Conservation (phyloP, 352 stramenopile genomes). For the Globisporangium viniferum region DNA sequence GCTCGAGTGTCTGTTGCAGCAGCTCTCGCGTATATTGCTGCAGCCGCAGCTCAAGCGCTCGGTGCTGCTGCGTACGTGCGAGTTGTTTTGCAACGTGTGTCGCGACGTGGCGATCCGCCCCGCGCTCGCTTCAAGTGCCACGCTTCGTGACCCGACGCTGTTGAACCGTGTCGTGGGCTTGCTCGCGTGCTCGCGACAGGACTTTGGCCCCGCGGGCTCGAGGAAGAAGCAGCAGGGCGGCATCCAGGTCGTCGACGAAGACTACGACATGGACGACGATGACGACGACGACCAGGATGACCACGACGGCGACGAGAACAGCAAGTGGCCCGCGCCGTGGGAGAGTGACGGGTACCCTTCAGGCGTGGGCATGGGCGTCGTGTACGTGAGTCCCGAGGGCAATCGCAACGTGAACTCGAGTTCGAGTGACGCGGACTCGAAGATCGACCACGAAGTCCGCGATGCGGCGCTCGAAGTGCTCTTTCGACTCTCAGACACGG, state of each 20-base stretch:
- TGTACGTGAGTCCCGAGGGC: slow-evolving; percentile 70
- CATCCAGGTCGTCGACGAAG: slow-evolving; percentile 30
- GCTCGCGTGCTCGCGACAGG: slow-evolving; percentile 46
- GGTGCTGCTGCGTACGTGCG: slow-evolving; percentile 56
- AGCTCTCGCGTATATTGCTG: slow-evolving; percentile 41
- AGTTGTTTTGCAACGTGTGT: slow-evolving; percentile 58
- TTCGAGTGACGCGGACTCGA: slow-evolving; percentile 36
- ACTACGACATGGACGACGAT: slow-evolving; percentile 46
- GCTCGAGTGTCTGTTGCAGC: slow-evolving; percentile 60
- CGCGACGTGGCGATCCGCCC: slow-evolving; percentile 49
- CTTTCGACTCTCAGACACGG: slow-evolving; percentile 62
- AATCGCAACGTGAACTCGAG: slow-evolving; percentile 42
- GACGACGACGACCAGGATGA: slow-evolving; percentile 53
- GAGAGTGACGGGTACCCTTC: slow-evolving; percentile 69
- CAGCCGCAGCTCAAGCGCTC: slow-evolving; percentile 38
- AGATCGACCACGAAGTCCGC: slow-evolving; percentile 74
- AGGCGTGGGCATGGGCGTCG: slow-evolving; percentile 70
- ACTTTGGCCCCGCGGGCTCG: slow-evolving; percentile 32
- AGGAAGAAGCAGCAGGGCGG: slow-evolving; percentile 30
- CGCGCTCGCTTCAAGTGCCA: slow-evolving; percentile 36
- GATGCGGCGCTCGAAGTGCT: slow-evolving; percentile 73
- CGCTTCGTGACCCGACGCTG: slow-evolving; percentile 41
- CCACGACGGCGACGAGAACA: slow-evolving; percentile 44
- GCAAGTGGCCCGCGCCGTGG: slow-evolving; percentile 70
- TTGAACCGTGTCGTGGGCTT: slow-evolving; percentile 51